Percentiles rank a stretch among this genome's conserved stretches.
Evolutionary conservation across 371 early-diverging fungal species (phyloP).

Genomic region (Nosema granulosis): DNA sequence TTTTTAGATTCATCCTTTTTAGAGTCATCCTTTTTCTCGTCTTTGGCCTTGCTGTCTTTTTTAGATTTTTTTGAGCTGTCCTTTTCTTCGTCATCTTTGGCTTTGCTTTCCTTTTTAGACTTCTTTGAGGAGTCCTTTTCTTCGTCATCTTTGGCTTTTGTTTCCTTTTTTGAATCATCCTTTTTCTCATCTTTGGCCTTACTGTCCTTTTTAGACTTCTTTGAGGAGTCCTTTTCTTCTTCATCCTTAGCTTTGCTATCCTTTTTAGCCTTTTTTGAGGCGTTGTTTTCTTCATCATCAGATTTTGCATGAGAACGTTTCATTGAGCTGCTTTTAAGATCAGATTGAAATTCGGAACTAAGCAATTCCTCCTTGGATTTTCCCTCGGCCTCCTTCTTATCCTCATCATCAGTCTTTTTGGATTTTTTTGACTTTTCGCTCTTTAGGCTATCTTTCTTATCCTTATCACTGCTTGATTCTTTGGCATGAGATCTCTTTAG

Average conservation of each 20-base stretch:
- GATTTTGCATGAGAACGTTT: not conserved
- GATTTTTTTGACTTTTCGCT: not conserved
- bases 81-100: not conserved
- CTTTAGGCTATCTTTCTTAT: not conserved
- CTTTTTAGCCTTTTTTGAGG: not conserved
- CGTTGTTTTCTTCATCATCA: not conserved
- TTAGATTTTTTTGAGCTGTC: not conserved
- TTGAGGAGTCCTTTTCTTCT: not conserved
- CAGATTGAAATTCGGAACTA: not conserved
- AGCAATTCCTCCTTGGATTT: conserved; percentile 1
- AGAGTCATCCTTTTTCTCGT: conserved; percentile 2
- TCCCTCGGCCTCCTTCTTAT: not conserved
- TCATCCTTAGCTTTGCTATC: conserved; percentile 10
- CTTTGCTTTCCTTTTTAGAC: not conserved
- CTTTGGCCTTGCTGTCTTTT: not conserved
- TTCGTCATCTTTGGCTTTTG: conserved; percentile 9
- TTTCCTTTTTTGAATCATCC: not conserved
- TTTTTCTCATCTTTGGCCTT: not conserved
- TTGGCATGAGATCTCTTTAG: not conserved
- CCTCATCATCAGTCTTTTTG: not conserved
- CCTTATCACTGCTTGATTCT: not conserved
- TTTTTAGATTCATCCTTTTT: not conserved
- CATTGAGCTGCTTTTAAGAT: not conserved
- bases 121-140: not conserved
- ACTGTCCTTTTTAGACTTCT: not conserved